Evolutionary conservation across 129 eudicot species (phyloP).

Genomic region (Pulicaria dysenterica): DNA sequence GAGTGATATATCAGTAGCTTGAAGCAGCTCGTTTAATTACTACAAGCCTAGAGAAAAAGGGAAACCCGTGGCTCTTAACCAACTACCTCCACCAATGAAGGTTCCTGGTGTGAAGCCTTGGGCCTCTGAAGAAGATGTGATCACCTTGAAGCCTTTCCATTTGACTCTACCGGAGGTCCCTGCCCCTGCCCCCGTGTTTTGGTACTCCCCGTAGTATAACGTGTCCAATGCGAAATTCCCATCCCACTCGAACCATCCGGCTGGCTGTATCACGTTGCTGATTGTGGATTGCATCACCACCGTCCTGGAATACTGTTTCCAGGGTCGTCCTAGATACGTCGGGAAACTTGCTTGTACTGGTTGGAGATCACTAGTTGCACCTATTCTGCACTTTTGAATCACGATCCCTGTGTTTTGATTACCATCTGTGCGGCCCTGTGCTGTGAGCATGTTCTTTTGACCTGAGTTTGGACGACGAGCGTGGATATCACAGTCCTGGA

Average conservation of each 20-base stretch:
- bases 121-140: constrained; percentile 64
- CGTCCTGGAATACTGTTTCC: constrained; percentile 76
- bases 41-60: constrained; percentile 71
- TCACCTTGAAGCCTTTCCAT: constrained; percentile 73
- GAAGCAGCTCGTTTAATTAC: background rate
- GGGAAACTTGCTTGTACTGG: constrained; percentile 60
- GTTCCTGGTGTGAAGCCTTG: constrained; percentile 55
- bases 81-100: constrained; percentile 66
- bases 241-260: constrained; percentile 85
- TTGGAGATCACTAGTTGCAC: constrained; percentile 65
- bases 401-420: constrained; percentile 93
- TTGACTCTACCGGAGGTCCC: constrained; percentile 55
- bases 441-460: constrained; percentile 79
- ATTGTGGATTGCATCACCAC: constrained; percentile 71
- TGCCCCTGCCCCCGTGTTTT: constrained; percentile 76
- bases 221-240: constrained; percentile 64
- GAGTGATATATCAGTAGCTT: too few relatives aligned
- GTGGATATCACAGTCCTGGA: constrained; percentile 86
- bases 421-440: constrained; percentile 81
- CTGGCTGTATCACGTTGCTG: constrained; percentile 59
- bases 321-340: constrained; percentile 81
- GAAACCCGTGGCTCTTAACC: constrained; percentile 63
- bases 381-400: constrained; percentile 69
- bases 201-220: constrained; percentile 60
- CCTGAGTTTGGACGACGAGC: constrained; percentile 68